Evolutionary conservation across 2,329 filamentous ascomycete species (phyloP).

Genomic region (Pseudocercospora fuligena): DNA sequence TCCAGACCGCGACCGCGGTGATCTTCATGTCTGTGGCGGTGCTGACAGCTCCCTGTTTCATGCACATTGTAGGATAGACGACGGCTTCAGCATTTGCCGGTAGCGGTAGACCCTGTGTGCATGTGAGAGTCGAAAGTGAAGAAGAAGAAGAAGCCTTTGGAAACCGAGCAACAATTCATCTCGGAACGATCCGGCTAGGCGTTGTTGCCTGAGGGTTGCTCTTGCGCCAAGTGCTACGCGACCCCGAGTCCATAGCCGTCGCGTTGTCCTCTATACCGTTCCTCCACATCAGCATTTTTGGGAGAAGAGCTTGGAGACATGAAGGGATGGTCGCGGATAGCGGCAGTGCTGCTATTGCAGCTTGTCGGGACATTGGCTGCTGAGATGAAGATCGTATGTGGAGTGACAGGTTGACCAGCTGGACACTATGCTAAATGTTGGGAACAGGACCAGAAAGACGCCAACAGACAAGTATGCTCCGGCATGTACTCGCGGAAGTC

Average conservation of each 20-base stretch:
- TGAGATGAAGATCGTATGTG: conserved; percentile 41
- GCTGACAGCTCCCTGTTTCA: neutral
- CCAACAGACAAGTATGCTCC: conserved; percentile 80
- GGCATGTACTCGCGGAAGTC: conserved; percentile 92
- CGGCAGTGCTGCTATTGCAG: conserved; percentile 37
- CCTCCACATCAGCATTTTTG: neutral
- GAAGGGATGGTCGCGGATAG: conserved; percentile 36
- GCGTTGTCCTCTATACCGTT: neutral
- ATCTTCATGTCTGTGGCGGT: neutral
- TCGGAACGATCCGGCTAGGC: neutral
- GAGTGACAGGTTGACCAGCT: neutral
- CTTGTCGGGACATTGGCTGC: conserved; percentile 34
- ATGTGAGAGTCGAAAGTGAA: conserved; percentile 1
- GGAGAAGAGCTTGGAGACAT: conserved; percentile 30
- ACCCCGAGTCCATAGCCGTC: neutral
- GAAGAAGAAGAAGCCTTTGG: neutral
- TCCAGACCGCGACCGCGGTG: neutral
- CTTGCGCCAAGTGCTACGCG: neutral
- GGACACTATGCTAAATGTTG: conserved; percentile 17
- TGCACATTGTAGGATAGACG: neutral
- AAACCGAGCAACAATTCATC: neutral
- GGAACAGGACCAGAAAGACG: conserved; percentile 73
- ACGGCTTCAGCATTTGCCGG: neutral
- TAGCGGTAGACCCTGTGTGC: neutral
- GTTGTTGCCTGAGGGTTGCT: neutral